These are phyloP conservation scores for Verbascum thapsus DNA, from an alignment of 257 asterid species.

Conservation along the genomic window DNA sequence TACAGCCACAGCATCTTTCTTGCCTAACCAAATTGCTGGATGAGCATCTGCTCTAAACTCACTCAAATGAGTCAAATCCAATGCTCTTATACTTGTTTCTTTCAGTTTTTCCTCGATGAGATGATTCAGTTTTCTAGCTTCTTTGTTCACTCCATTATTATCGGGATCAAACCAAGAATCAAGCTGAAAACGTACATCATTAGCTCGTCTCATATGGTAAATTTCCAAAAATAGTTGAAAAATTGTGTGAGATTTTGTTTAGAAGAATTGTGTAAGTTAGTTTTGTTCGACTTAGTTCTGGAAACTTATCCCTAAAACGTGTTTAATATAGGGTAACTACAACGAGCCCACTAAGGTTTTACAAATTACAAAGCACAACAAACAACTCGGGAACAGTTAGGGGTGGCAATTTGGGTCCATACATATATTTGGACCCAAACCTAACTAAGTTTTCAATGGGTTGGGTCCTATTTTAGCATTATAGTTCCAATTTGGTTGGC, in stretches of 20 bases:
- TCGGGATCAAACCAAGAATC: conserved; percentile 88
- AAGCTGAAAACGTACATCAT: conserved; percentile 58
- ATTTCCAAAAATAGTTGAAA: conserved; percentile 1
- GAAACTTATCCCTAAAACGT: neutral
- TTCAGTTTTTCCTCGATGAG: conserved; percentile 58
- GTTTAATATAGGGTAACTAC: no score
- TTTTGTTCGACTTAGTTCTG: conserved; percentile 2
- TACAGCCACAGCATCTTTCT: conserved; percentile 83
- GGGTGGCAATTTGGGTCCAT: no score
- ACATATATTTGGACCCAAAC: no score
- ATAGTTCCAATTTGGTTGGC: no score
- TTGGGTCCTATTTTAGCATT: no score
- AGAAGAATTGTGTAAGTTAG: neutral
- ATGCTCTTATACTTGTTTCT: conserved; percentile 54
- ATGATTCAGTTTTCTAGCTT: conserved; percentile 67
- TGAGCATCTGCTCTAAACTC: conserved; percentile 94
- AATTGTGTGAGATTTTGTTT: neutral
- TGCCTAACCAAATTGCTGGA: conserved; percentile 94
- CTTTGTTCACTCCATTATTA: conserved; percentile 82
- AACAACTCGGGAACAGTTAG: no score
- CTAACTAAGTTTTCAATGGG: no score
- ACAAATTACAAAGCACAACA: no score
- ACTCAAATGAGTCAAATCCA: conserved; percentile 75
- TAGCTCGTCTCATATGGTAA: neutral
- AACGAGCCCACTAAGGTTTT: no score